Evolutionary conservation across 176 grass and related monocot species (phyloP).

Genomic region (Avena atlantica): DNA sequence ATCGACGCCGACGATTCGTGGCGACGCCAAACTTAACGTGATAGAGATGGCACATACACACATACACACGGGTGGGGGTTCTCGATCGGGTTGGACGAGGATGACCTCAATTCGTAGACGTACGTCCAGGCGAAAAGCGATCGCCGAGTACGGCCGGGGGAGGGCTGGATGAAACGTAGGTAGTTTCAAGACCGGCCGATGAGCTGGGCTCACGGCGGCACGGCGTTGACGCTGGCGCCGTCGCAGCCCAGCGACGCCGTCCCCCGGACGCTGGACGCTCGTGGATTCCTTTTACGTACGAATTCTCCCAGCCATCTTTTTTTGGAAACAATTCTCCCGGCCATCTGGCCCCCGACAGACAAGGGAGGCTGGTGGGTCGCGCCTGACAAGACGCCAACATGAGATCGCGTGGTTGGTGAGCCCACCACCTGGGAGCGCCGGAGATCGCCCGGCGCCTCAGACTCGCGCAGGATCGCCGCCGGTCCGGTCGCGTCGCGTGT

Average conservation of each 20-base stretch:
- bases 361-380: neutral
- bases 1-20: too few species aligned
- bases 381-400: neutral
- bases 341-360: neutral
- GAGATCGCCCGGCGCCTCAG: conserved; percentile 15
- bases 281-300: too few species aligned
- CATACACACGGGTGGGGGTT: too few species aligned
- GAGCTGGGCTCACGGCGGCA: neutral
- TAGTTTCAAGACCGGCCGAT: too few species aligned
- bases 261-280: neutral
- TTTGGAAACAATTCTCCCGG: too few species aligned
- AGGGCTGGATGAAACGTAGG: too few species aligned
- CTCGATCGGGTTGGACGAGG: too few species aligned
- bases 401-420: neutral
- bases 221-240: neutral
- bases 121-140: too few species aligned
- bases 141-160: too few species aligned
- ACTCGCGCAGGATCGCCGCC: neutral
- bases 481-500: neutral
- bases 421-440: neutral
- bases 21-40: too few species aligned
- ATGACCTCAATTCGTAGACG: too few species aligned
- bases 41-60: too few species aligned
- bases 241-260: neutral
- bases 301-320: neutral